Percentiles rank a stretch among this genome's conserved stretches.
Evolutionary conservation across 164 flowering plant genomes (phyloP).

Genomic region (Annona cherimola): DNA sequence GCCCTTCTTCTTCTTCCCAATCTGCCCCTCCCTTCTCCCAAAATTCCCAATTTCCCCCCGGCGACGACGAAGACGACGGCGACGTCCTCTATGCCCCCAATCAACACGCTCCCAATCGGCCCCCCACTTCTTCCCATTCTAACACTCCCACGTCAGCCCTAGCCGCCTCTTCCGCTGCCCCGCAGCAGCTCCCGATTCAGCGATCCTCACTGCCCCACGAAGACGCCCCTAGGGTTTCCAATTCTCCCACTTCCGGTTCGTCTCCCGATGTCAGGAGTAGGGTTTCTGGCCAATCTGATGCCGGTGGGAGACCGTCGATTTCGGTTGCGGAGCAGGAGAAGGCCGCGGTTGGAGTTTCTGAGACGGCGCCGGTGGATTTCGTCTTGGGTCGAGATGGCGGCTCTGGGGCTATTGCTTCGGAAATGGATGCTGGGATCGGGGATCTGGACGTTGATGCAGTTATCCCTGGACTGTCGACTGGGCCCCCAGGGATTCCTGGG

Average conservation of each 20-base stretch:
- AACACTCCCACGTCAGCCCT: constrained; percentile 7
- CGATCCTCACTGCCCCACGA: neutral
- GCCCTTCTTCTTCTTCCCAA: constrained; percentile 20
- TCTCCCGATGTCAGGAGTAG: neutral
- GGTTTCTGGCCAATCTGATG: neutral
- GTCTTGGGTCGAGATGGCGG: neutral
- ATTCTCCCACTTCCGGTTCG: neutral
- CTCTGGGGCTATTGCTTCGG: constrained; percentile 20
- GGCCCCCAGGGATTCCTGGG: constrained; percentile 14
- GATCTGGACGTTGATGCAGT: constrained; percentile 31
- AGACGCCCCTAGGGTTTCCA: neutral
- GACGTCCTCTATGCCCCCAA: constrained; percentile 8
- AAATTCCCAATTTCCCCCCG: constrained; percentile 9
- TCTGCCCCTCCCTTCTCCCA: constrained; percentile 8
- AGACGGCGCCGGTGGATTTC: neutral
- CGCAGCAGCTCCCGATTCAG: neutral
- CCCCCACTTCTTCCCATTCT: neutral
- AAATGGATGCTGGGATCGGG: constrained; percentile 24
- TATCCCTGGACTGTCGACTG: constrained; percentile 57
- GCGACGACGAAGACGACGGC: constrained; percentile 12
- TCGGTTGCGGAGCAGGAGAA: constrained; percentile 1
- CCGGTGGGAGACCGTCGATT: constrained; percentile 6
- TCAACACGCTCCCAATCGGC: neutral
- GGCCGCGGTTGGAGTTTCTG: constrained; percentile 26
- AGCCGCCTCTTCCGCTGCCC: neutral